A percentile compares a stretch with the other conserved stretches of the same genome.
These are phyloP conservation scores for Nigrograna mackinnonii DNA, from an alignment of 2,329 filamentous ascomycete genomes.

Conservation along the genomic window DNA sequence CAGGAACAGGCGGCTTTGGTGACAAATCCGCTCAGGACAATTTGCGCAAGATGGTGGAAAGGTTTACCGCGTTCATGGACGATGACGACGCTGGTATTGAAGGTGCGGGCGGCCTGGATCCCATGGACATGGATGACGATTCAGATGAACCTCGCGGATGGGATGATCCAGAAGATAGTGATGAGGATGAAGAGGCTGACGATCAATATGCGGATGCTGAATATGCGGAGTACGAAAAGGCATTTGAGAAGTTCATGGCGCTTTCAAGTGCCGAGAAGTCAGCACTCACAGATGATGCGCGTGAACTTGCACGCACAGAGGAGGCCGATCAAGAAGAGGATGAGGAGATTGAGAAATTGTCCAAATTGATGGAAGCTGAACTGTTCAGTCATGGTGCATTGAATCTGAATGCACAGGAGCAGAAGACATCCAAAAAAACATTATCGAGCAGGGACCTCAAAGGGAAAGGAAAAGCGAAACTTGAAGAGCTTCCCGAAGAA, in stretches of 20 bases:
- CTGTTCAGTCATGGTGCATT: constrained; percentile 71
- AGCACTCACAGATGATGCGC: constrained; percentile 35
- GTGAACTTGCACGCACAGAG: constrained; percentile 42
- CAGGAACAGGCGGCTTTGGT: constrained; percentile 53
- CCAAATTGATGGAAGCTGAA: constrained; percentile 73
- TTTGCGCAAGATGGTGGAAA: constrained; percentile 85
- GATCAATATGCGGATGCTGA: constrained; percentile 73
- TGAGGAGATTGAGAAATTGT: constrained; percentile 66
- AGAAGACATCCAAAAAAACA: constrained; percentile 7
- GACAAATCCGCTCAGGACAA: constrained; percentile 72
- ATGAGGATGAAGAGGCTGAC: constrained; percentile 66
- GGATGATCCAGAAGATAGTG: constrained; percentile 45
- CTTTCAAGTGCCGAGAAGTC: constrained; percentile 50
- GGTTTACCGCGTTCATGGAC: constrained; percentile 91
- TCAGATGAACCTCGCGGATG: constrained; percentile 50
- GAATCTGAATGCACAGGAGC: constrained; percentile 39
- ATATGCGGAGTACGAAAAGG: constrained; percentile 73
- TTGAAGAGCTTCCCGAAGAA: constrained; percentile 11
- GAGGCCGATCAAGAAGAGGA: constrained; percentile 46
- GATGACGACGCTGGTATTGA: constrained; percentile 81
- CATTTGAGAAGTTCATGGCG: constrained; percentile 86
- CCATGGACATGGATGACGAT: constrained; percentile 69
- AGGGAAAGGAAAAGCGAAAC: constrained; percentile 31
- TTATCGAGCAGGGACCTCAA: constrained; percentile 9
- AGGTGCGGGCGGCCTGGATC: constrained; percentile 70